Evolutionary conservation across 2,329 filamentous ascomycete species (phyloP).

Genomic region (Sphaceloma murrayae): DNA sequence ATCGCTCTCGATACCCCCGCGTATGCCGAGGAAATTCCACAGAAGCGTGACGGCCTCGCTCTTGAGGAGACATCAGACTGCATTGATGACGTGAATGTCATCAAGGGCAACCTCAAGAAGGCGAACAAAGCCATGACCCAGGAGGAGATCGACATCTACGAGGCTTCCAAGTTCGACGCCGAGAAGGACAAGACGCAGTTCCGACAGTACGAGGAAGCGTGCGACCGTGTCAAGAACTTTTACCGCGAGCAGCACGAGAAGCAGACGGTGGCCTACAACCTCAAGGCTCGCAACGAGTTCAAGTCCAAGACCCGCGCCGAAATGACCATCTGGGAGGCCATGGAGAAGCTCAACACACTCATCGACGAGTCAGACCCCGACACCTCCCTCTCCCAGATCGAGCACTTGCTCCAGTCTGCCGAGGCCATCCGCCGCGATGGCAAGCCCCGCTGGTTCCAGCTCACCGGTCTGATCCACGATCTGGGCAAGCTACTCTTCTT

Average conservation of each 20-base stretch:
- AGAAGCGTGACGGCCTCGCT: constrained; percentile 46
- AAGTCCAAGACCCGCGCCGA: constrained; percentile 56
- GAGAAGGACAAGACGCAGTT: constrained; percentile 72
- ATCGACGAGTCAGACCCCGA: constrained; percentile 89
- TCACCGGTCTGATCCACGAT: constrained; percentile 69
- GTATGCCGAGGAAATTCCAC: constrained; percentile 36
- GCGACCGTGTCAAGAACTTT: constrained; percentile 76
- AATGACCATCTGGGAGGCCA: constrained; percentile 84
- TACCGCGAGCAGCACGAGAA: constrained; percentile 63
- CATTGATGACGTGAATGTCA: constrained; percentile 51
- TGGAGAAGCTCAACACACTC: constrained; percentile 83
- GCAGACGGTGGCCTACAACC: constrained; percentile 76
- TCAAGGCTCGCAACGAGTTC: constrained; percentile 65
- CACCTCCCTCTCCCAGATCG: constrained; percentile 76
- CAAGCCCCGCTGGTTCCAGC: constrained; percentile 73
- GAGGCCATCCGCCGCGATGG: constrained; percentile 82
- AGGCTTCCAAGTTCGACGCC: constrained; percentile 57
- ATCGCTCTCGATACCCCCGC: constrained; percentile 36
- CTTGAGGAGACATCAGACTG: constrained; percentile 51
- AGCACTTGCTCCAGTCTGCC: constrained; percentile 79
- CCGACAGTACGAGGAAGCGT: constrained; percentile 73
- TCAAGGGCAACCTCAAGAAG: constrained; percentile 46
- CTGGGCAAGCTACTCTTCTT: constrained; percentile 73
- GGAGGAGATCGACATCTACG: constrained; percentile 42
- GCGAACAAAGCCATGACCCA: constrained; percentile 41